Base-by-base conservation (phyloP, 805 yeast genomes). In the Hanseniaspora hatyaiensis region DNA sequence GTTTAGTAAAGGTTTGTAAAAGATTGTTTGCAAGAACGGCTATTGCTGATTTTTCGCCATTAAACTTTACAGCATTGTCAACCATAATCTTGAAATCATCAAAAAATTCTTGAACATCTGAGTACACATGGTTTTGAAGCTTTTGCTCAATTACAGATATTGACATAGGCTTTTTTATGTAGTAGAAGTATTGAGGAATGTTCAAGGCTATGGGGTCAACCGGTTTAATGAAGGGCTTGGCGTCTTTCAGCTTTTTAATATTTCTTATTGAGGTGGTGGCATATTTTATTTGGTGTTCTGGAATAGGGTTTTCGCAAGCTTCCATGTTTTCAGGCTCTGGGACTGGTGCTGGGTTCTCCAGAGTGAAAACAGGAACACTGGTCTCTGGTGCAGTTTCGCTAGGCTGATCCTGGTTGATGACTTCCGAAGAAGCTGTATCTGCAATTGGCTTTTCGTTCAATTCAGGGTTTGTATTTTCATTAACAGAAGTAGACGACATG, bases 1-100 rank as follows among this genome's bases (percentile, higher is more conserved):
- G 96, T 58, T 88, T 88, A 59, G 85, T 94, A 60, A 92, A 92
- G 55, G 89, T 80, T 1, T 94, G 92, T 64, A 86, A 92, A 41
- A 92, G 74, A 62, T 82, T 84, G 58, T 80, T 75, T 19, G 85
- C 97, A 96, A 92, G 89, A 60, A 81, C 83, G 2, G 96, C 76
- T 53, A 92, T 88, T 16, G 77, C 75, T 2, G 95, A 73, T 33
- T 77, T 77, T 49, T 76, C 78, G 31, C 98, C 98, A 60, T 92
- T 92, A 62, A 89, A 92, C 42, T 72, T 72, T 38, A 71, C 68
- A 66, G 96, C 86, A 67, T 92, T 92, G 16, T 65, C 63, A 12
- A 92, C 89, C 79, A 92, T 85, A 53, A 83, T 67, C 57, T 83
- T 79, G 65, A 87, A 82, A 65, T 88, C 96, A 4, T 73, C 80